These are phyloP conservation scores for Colletotrichum costaricense DNA, from an alignment of 2,329 filamentous ascomycete genomes.

Conservation along the genomic window DNA sequence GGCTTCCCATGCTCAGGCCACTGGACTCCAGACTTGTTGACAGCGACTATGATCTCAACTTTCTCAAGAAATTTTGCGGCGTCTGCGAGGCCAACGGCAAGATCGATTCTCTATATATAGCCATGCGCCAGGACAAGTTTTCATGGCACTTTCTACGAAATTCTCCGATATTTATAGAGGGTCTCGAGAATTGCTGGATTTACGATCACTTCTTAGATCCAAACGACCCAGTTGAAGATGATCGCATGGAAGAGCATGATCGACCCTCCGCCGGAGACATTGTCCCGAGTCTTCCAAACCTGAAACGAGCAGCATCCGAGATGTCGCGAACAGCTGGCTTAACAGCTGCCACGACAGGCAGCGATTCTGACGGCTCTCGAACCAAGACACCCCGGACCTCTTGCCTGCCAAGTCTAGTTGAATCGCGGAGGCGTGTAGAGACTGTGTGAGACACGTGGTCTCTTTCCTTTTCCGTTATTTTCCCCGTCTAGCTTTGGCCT, in stretches of 20 bases:
- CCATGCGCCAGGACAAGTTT: constrained; percentile 64
- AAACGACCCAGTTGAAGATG: constrained; percentile 48
- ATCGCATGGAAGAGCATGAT: constrained; percentile 48
- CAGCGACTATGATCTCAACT: constrained; percentile 59
- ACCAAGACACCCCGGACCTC: constrained; percentile 52
- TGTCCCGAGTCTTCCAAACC: constrained; percentile 47
- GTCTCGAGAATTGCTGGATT: constrained; percentile 66
- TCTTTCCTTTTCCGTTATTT: not conserved
- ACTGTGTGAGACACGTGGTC: constrained; percentile 45
- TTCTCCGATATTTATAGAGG: constrained; percentile 60
- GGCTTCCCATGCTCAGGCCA: constrained; percentile 69
- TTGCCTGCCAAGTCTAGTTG: constrained; percentile 52
- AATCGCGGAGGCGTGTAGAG: constrained; percentile 52
- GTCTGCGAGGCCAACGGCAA: constrained; percentile 65
- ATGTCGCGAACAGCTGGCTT: constrained; percentile 62
- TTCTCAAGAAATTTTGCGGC: constrained; percentile 65
- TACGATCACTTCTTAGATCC: constrained; percentile 63
- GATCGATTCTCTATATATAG: constrained; percentile 70
- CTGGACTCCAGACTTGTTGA: constrained; percentile 57
- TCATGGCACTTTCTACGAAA: constrained; percentile 65
- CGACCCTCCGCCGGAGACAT: constrained; percentile 61
- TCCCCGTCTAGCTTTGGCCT: not conserved
- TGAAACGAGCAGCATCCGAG: constrained; percentile 65
- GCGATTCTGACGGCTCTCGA: constrained; percentile 46
- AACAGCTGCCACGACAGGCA: constrained; percentile 46